phyloP scores from a whole-genome alignment of 2,329 filamentous ascomycete genomes.

The Talaromyces sp. region DNA sequence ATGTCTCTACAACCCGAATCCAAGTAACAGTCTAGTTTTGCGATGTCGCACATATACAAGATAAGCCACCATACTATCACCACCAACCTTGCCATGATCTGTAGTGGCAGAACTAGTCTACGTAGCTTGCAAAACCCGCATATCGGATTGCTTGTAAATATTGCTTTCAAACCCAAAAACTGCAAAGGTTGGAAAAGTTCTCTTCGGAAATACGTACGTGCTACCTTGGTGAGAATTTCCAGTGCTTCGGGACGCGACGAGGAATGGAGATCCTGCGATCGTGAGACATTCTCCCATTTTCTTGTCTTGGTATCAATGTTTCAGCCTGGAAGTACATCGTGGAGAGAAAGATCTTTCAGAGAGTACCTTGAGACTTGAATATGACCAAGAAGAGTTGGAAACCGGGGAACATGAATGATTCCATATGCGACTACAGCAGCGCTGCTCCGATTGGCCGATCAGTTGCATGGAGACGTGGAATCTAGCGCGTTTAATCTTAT shows the following conservation, averaged over 20 bases:
- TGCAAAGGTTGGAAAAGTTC: slow-evolving; percentile 51
- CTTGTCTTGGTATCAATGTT: not conserved
- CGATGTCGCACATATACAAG: slow-evolving; percentile 47
- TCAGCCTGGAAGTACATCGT: not conserved
- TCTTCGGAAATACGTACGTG: slow-evolving; percentile 44
- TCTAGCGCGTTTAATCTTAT: not conserved
- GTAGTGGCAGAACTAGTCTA: slow-evolving; percentile 12
- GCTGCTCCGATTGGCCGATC: not conserved
- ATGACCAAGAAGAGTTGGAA: not conserved
- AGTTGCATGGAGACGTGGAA: not conserved
- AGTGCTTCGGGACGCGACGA: slow-evolving; percentile 34
- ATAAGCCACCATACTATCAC: slow-evolving; percentile 41
- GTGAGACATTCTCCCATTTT: slow-evolving; percentile 27
- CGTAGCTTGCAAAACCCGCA: slow-evolving; percentile 40
- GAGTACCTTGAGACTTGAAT: too few relatives aligned
- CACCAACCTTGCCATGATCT: slow-evolving; percentile 4
- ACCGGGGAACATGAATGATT: too few relatives aligned
- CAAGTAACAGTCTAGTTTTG: slow-evolving; percentile 49
- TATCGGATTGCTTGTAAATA: slow-evolving; percentile 50
- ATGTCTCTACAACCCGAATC: slow-evolving; percentile 50
- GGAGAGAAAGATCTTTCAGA: not conserved
- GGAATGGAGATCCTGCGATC: slow-evolving; percentile 39
- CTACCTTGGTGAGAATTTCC: slow-evolving; percentile 35
- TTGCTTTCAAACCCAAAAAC: slow-evolving; percentile 48
- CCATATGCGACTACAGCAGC: not conserved